Base-by-base conservation (phyloP, 2,329 filamentous ascomycete genomes). In the Cladosporium oxysporum region DNA sequence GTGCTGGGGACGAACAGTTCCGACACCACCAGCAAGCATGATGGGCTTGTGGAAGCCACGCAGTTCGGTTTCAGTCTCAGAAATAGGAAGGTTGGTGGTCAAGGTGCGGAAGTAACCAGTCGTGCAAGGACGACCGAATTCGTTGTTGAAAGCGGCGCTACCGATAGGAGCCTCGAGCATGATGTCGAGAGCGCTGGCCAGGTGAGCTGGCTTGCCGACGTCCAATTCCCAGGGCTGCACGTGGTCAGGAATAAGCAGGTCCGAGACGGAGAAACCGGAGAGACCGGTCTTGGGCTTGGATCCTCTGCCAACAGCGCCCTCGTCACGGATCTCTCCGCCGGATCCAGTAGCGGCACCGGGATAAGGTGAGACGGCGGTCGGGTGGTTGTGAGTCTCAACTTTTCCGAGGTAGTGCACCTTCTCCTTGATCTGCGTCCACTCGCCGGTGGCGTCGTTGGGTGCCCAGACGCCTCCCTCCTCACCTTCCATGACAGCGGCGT, bases 121-220 rank as follows among this genome's bases (percentile, higher is more conserved):
- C 14, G 96, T 90, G 75, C 90, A 93, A 41, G 95, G 94, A 44
- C 95, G 87, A 29, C 95, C 95, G 74, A 98, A 99, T 75, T 97
- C 95, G 76, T 99, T 99, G 83, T 98, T 98, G 83, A 96, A 98
- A 23, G 92, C 88, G 60, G 95, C 95, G 73, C 91, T 95, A 41
- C 95, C 95, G 72, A 99, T 95, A 0, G 95, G 95, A 0, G 93
- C 95, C 77, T 99, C 94, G 12, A 98, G 84, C 94, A 99, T 98
- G 72, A 99, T 98, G 76, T 98, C 93, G 44, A 97, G 82, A 80
- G 91, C 93, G 81, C 92, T 96, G 23, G 95, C 93, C 75, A 97
- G 95, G 79, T 99, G 95, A 53, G 88, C 86, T 5, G 95, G 95
- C 75, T 91, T 93, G 59, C 95, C 95, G 65, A 97, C 86, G 74